Base-by-base conservation (phyloP, 345 rosid genomes). In the Eucalyptus lansdowneana region DNA sequence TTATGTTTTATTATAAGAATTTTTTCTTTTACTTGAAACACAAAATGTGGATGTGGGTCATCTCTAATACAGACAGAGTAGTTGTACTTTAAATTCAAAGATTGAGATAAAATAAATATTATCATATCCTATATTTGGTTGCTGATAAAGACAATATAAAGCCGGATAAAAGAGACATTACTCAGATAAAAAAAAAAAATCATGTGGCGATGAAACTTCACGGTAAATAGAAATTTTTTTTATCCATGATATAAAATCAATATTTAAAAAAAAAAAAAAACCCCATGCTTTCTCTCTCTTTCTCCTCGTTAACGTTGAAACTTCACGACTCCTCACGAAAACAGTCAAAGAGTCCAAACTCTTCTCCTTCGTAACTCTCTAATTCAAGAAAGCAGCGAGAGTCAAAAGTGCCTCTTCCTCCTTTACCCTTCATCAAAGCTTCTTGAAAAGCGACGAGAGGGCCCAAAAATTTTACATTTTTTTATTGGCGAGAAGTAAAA, bases 61-160 rank as follows among this genome's bases (percentile, higher is more conserved):
- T 56, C 62, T 56, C 62, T 24, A 56, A 4, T 24, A 24, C 6
- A 56, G 0, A 56, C 1, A 10, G 3, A 1, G 62, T 56, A 56
- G 29, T 24, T 56, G 29, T 56, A 1, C 13, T 24, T 24, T 22
- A 56, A 22, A 2, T 24, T 0, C 1, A 3, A 24, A 2, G 29
- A 24, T 56, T 24, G 29, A 3, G 62, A 56, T 56, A 10, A 24
- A 56, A 56, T 24, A 5, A 56, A 24, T 24, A 22, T 56, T 56
- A 56, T 56, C 62, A 4, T 56, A 56, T 56, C 14, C 13, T 56
- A 24, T 56, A 5, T 56, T 56, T 5, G 62, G 14, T 56, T 56
- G 62, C 13, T 56, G 0, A 56, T 13, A 24, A 56, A 24, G 13
- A 56, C 14, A 24, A 56, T 11, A 56, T 56, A 56, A 56, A 56